Evolutionary conservation across 2,329 filamentous ascomycete species (phyloP), one percentile per base, ranked within the genome.

Genomic region (Akanthomyces dipterigenus): DNA sequence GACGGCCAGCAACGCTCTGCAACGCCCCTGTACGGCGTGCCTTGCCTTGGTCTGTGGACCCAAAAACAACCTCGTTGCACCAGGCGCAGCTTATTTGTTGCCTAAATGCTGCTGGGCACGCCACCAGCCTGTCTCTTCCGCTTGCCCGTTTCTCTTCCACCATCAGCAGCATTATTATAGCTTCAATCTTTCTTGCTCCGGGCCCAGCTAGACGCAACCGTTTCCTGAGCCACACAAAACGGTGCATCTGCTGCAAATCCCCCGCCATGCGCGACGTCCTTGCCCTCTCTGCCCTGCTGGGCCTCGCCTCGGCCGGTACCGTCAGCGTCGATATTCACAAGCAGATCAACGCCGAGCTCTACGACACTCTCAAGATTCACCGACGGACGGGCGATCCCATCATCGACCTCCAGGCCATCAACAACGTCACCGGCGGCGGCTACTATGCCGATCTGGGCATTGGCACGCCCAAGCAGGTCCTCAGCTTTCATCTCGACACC

Each of bases 401-500:
- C 24, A 48, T 73, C n/a, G 62, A 62, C 40, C 69, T 83, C 40
- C 71, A 68, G 9, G 73, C 73, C 36, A 53, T 78, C 68, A 86
- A 86, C 72, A 83, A 83, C 64, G 67, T 83, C 63, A 79, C 77
- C 0, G 79, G 77, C 50, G 82, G 81, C 38, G 78, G 81, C 16
- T 86, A 86, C 73, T 84, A 80, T 68, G 79, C 81, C 45, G 77
- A 83, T 55, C 77, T 88, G 46, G 73, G 74, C n/a, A 71, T 88
- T 46, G 85, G 85, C 55, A 85, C 83, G 0, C 85, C 85, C 0
- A 73, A 76, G 0, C 85, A 88, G 70, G 70, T 72, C 3, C 70
- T 86, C 55, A 76, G 72, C 58, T 75, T 88, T 66, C 76, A 83
- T 58, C 77, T 87, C 64, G 85, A 88, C 70, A 88, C 85, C 2